These are phyloP conservation scores for Boeremia exigua DNA, from an alignment of 2,329 filamentous ascomycete species.

Conservation along the genomic window DNA sequence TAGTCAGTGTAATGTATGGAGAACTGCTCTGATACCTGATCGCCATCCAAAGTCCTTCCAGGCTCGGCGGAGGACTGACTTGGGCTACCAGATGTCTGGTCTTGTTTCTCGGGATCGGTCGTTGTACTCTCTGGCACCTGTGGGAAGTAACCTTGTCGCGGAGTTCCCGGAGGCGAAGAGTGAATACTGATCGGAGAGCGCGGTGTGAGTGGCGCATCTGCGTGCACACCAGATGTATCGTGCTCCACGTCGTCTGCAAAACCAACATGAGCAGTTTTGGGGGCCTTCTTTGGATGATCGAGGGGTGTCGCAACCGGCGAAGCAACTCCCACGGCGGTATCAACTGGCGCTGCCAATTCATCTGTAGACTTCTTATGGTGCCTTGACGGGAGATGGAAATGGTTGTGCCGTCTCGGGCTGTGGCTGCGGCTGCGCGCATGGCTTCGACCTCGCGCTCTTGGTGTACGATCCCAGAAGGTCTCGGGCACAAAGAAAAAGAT, in stretches of 20 bases:
- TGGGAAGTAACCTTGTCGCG: slow-evolving; percentile 23
- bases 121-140: slow-evolving; percentile 1
- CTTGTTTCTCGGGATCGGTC: slow-evolving; percentile 31
- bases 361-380: slow-evolving; percentile 29
- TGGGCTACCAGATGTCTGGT: slow-evolving; percentile 15
- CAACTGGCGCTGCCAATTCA: slow-evolving; percentile 9
- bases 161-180: slow-evolving; percentile 11
- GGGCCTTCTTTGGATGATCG: slow-evolving; percentile 16
- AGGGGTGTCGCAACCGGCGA: slow-evolving; percentile 7
- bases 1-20: slow-evolving; percentile 69
- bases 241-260: slow-evolving; percentile 54
- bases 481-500: slow-evolving; percentile 93
- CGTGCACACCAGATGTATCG: neutral
- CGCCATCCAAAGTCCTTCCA: slow-evolving; percentile 15
- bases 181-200: slow-evolving; percentile 25
- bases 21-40: slow-evolving; percentile 34
- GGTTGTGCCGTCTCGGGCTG: slow-evolving; percentile 39
- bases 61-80: slow-evolving; percentile 14
- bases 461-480: slow-evolving; percentile 92
- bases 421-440: slow-evolving; percentile 40
- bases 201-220: slow-evolving; percentile 15
- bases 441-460: slow-evolving; percentile 55
- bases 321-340: neutral
- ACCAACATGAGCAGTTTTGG: slow-evolving; percentile 53
- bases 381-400: slow-evolving; percentile 32